A percentile compares a stretch with the other conserved stretches of the same genome.
phyloP scores from a whole-genome alignment of 164 flowering plant genomes.

The Cinnamomum chago region DNA sequence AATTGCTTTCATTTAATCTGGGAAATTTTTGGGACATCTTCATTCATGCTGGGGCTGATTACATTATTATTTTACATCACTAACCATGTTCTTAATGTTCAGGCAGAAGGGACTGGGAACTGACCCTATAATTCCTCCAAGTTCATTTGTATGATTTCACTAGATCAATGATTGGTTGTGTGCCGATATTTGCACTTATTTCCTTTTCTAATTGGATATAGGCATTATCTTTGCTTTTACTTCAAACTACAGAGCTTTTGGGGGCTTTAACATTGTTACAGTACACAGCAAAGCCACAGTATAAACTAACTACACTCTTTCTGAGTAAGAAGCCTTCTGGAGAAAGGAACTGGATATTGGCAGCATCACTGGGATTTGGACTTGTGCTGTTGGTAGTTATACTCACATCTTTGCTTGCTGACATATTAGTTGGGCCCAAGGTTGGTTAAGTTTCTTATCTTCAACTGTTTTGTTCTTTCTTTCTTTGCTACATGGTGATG shows the following conservation, averaged over 20 bases:
- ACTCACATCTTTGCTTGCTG: constrained; percentile 55
- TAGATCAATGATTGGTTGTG: background rate
- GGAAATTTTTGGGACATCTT: too few species aligned
- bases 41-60: too few species aligned
- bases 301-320: constrained; percentile 31
- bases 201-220: constrained; percentile 18
- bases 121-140: too few species aligned
- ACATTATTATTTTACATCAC: too few species aligned
- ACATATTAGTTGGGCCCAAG: constrained; percentile 56
- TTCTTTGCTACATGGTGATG: too few species aligned
- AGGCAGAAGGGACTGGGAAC: too few species aligned
- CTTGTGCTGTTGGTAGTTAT: constrained; percentile 46
- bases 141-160: background rate
- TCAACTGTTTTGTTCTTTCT: background rate
- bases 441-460: constrained; percentile 26
- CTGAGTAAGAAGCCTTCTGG: constrained; percentile 19
- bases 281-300: constrained; percentile 37
- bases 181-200: background rate
- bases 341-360: constrained; percentile 60
- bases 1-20: too few species aligned
- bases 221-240: constrained; percentile 54
- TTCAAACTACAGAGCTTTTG: constrained; percentile 55
- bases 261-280: constrained; percentile 42
- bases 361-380: constrained; percentile 55
- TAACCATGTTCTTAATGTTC: too few species aligned